Base-by-base conservation (phyloP, 1,139 yeast genomes). In the Pichia sp. region DNA sequence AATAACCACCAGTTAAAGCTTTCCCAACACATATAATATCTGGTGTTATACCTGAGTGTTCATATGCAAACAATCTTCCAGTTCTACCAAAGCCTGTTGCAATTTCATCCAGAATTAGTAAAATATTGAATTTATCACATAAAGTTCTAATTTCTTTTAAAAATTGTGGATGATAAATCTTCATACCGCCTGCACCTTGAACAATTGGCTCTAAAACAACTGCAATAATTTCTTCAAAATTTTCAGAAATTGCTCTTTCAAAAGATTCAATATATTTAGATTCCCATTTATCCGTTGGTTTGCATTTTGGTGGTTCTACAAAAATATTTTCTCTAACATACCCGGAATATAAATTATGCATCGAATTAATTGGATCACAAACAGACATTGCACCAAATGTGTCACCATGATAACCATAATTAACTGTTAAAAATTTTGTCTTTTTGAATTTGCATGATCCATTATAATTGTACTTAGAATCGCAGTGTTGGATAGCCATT, bases 61-160 rank as follows among this genome's bases (percentile, higher is more conserved):
- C 78, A 79, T 80, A 78, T 53, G 71, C 78, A 64, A 68, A 75
- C 57, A 64, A 69, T 50, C 65, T 60, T 28, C 75, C 75, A 44
- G 65, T 61, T 57, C 82, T 68, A 23, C 82, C 82, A 42, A 78
- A 69, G 29, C 82, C 82, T 58, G 80, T 75, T 80, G 76, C 76
- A 42, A 76, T 78, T 60, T 78, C 82, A 57, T 78, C 82, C 47
- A 76, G 60, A 60, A 73, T 69, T 55, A 78, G 63, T 41, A 78
- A 53, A 30, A 75, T 67, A 49, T 74, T 79, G 51, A 75, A 74
- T 58, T 76, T 76, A 61, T 70, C 68, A 58, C 82, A 77, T 30
- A 76, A 55, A 41, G 62, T 66, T 51, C 78, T 64, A 30, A 74
- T 37, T 38, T 37, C 26, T 28, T 40, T 41, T 4, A 49, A 29